Conservation (phyloP, 768 basidiomycete species). For the Agaricus subrufescens region DNA sequence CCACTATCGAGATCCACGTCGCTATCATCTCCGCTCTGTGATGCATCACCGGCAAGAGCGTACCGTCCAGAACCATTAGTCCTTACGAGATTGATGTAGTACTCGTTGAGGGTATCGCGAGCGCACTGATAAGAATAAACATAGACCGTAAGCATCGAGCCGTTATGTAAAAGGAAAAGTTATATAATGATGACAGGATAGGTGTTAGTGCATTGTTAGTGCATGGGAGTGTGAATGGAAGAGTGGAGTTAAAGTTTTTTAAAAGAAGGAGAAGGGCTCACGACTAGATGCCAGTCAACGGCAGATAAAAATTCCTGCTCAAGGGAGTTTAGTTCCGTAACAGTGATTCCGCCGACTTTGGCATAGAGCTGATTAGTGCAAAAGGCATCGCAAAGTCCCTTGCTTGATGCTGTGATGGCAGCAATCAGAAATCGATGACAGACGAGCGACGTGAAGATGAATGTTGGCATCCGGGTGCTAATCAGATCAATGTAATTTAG, state of each 20-base stretch:
- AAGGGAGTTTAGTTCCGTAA: slow-evolving; percentile 87
- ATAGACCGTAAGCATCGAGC: slow-evolving; percentile 24
- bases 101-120: slow-evolving; percentile 85
- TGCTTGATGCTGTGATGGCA: slow-evolving; percentile 86
- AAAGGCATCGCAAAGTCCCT: slow-evolving; percentile 93
- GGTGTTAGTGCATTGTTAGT: no score
- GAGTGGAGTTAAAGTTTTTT: slow-evolving; percentile 1
- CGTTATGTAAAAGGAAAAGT: no score
- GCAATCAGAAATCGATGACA: slow-evolving; percentile 98
- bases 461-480: slow-evolving; percentile 79
- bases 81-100: slow-evolving; percentile 89
- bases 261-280: slow-evolving; percentile 40
- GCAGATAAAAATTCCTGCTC: slow-evolving; percentile 90
- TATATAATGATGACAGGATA: no score
- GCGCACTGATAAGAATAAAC: slow-evolving; percentile 62
- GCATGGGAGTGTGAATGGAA: no score
- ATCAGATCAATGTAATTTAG: slow-evolving; percentile 93
- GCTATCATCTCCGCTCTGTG: slow-evolving; percentile 44
- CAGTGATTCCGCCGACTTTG: slow-evolving; percentile 91
- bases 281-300: slow-evolving; percentile 94
- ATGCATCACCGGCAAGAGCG: slow-evolving; percentile 42
- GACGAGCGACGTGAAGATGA: slow-evolving; percentile 93
- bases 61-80: slow-evolving; percentile 68
- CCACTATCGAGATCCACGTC: slow-evolving; percentile 53
- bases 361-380: slow-evolving; percentile 95